A percentile compares a stretch with the other conserved stretches of the same genome.
phyloP scores from a whole-genome alignment of 2,329 filamentous ascomycete species.

The Phialemoniopsis sp. region DNA sequence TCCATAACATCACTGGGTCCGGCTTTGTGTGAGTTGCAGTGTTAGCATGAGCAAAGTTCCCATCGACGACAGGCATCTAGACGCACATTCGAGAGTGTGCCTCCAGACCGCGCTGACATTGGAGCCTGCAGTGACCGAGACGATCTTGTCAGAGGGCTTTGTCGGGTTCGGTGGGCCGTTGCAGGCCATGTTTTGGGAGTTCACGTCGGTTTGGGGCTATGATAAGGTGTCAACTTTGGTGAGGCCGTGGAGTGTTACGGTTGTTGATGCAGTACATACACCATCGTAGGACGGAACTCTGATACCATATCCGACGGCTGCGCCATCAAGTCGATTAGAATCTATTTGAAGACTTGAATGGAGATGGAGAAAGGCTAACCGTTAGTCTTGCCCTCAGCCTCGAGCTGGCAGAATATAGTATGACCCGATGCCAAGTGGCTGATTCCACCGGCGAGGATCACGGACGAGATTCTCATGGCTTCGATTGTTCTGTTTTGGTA shows the following conservation, averaged over 20 bases:
- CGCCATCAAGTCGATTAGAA: neutral
- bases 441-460: slow-evolving; percentile 18
- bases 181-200: slow-evolving; percentile 44
- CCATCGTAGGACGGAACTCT: slow-evolving; percentile 46
- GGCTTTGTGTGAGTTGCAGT: slow-evolving; percentile 11
- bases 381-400: slow-evolving; percentile 40
- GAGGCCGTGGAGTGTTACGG: neutral
- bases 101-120: slow-evolving; percentile 48
- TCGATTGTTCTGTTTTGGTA: no score
- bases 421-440: slow-evolving; percentile 24
- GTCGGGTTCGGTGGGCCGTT: slow-evolving; percentile 47
- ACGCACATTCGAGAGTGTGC: slow-evolving; percentile 34
- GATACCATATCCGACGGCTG: slow-evolving; percentile 41
- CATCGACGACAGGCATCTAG: no score
- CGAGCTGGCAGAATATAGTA: slow-evolving; percentile 40
- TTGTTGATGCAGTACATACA: slow-evolving; percentile 22
- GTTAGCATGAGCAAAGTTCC: no score
- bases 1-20: slow-evolving; percentile 48
- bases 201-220: slow-evolving; percentile 34
- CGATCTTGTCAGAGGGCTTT: slow-evolving; percentile 38
- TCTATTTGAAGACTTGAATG: neutral
- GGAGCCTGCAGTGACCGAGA: slow-evolving; percentile 38
- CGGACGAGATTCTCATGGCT: slow-evolving; percentile 15
- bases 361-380: slow-evolving; percentile 8
- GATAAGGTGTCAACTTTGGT: neutral